These are phyloP conservation scores for Nicotiana otophora DNA, from an alignment of 257 asterid species.

Conservation along the genomic window DNA sequence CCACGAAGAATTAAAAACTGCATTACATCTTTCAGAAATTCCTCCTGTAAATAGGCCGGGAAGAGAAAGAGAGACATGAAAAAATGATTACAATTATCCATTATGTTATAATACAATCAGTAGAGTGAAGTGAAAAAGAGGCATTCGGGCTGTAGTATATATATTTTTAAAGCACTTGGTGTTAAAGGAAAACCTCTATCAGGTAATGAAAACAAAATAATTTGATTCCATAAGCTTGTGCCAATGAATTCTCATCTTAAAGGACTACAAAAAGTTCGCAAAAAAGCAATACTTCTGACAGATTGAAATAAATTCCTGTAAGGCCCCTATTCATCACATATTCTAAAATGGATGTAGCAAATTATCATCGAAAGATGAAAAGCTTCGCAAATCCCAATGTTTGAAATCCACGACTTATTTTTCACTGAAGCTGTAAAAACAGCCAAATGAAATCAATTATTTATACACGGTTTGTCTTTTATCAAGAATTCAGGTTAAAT, in stretches of 20 bases:
- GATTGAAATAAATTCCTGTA: neutral
- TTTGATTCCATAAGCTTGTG: neutral
- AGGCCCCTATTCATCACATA: neutral
- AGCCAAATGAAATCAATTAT: neutral
- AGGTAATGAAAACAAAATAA: neutral
- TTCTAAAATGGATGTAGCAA: neutral
- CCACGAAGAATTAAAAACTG: slow-evolving; percentile 94
- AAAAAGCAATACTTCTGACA: neutral
- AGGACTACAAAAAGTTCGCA: neutral
- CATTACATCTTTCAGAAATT: slow-evolving; percentile 92
- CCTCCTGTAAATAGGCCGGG: slow-evolving; percentile 50
- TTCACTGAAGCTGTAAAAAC: neutral
- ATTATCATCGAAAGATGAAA: neutral
- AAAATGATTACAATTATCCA: neutral
- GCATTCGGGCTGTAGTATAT: neutral
- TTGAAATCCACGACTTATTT: neutral
- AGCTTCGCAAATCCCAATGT: neutral
- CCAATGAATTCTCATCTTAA: neutral
- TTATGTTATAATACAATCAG: neutral
- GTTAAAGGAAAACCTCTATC: neutral
- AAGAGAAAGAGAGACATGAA: slow-evolving; percentile 1
- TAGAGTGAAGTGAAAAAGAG: neutral
- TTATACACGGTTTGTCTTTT: neutral
- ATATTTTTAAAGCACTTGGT: neutral
- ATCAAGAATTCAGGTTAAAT: neutral